Evolutionary conservation across 768 basidiomycete genomes (phyloP).

Genomic region (Boletellus ananas): DNA sequence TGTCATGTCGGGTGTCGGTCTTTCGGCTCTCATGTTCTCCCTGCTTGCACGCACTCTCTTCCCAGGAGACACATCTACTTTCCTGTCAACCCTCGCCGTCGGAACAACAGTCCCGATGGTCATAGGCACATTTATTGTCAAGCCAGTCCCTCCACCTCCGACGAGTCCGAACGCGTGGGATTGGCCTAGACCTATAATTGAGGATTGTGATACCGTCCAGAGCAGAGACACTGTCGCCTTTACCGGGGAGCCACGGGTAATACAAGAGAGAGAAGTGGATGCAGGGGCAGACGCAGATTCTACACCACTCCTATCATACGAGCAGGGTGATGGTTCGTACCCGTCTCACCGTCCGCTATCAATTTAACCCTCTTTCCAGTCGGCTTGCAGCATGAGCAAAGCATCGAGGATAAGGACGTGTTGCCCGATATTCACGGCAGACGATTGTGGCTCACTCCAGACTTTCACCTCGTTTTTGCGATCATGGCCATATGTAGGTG

Average conservation of each 20-base stretch:
- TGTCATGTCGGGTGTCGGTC: slow-evolving; percentile 85
- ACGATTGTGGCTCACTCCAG: slow-evolving; percentile 45
- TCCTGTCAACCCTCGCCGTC: slow-evolving; percentile 69
- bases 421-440: slow-evolving; percentile 52
- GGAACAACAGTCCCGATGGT: slow-evolving; percentile 81
- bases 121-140: slow-evolving; percentile 66
- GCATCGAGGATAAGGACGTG: slow-evolving; percentile 19
- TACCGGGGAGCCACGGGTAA: slow-evolving; percentile 18
- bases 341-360: too few relatives aligned
- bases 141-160: slow-evolving; percentile 56
- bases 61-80: slow-evolving; percentile 73
- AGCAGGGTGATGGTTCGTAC: background rate
- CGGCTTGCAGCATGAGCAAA: background rate
- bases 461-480: slow-evolving; percentile 62
- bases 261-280: slow-evolving; percentile 10
- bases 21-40: slow-evolving; percentile 90
- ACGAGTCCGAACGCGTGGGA: slow-evolving; percentile 19
- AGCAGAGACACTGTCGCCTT: slow-evolving; percentile 20
- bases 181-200: background rate
- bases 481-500: slow-evolving; percentile 56
- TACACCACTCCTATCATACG: slow-evolving; percentile 20
- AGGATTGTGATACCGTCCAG: slow-evolving; percentile 21
- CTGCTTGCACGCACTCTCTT: slow-evolving; percentile 66
- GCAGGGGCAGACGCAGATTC: slow-evolving; percentile 15
- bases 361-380: background rate